Conservation (phyloP, 2,329 filamentous ascomycete species). For the Alternaria sp. region DNA sequence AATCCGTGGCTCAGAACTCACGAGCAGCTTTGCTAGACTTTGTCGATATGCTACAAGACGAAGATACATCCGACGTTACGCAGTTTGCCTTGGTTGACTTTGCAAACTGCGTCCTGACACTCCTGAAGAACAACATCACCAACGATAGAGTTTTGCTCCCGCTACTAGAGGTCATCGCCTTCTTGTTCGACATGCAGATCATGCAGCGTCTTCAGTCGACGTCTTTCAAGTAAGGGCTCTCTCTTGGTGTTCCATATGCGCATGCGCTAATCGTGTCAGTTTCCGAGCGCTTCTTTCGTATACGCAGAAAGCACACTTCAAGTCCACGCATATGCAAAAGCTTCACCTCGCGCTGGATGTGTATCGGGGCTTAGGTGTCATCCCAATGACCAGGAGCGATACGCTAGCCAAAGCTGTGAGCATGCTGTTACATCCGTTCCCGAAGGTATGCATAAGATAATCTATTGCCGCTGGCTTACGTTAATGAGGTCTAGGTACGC, state of each 20-base stretch:
- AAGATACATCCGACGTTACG: not conserved
- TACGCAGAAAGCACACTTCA: constrained; percentile 81
- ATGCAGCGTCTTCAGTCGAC: constrained; percentile 47
- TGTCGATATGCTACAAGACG: constrained; percentile 36
- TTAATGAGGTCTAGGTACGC: constrained; percentile 30
- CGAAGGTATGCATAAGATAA: constrained; percentile 60
- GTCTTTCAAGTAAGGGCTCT: constrained; percentile 61
- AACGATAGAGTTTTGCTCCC: constrained; percentile 77
- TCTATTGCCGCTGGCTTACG: not conserved
- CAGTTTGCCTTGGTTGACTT: constrained; percentile 35
- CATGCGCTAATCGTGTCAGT: constrained; percentile 23
- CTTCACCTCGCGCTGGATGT: constrained; percentile 80
- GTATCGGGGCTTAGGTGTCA: constrained; percentile 72
- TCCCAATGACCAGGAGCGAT: constrained; percentile 58
- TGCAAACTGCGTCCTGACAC: constrained; percentile 30
- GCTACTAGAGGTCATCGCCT: constrained; percentile 76
- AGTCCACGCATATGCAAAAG: constrained; percentile 81
- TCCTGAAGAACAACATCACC: constrained; percentile 39
- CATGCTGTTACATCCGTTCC: constrained; percentile 83
- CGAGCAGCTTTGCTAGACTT: constrained; percentile 66
- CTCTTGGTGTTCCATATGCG: not conserved
- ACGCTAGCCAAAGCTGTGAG: constrained; percentile 73
- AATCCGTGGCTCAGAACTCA: constrained; percentile 74
- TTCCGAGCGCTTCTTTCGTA: constrained; percentile 70
- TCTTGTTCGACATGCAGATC: constrained; percentile 64